Evolutionary conservation across 495 filamentous ascomycete genomes (phyloP).

Genomic region (Hypoxylon rickii): DNA sequence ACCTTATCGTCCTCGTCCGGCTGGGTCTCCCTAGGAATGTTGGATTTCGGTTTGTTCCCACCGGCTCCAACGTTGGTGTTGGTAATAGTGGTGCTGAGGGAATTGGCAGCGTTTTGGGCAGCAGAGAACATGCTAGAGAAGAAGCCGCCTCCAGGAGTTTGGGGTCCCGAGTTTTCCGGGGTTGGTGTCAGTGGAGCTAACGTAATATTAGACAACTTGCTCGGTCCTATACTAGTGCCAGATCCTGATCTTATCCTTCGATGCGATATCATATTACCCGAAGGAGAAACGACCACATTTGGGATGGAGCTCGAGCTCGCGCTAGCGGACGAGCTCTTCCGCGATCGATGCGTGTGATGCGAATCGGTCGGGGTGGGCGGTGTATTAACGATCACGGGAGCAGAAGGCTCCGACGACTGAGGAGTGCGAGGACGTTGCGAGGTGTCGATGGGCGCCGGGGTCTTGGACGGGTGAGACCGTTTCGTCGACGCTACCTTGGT

Average conservation of each 20-base stretch:
- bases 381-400: slow-evolving; percentile 61
- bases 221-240: slow-evolving; percentile 69
- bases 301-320: slow-evolving; percentile 26
- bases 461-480: slow-evolving; percentile 41
- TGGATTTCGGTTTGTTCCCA: slow-evolving; percentile 46
- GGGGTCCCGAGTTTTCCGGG: slow-evolving; percentile 50
- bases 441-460: slow-evolving; percentile 39
- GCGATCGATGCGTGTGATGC: slow-evolving; percentile 27
- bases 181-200: slow-evolving; percentile 75
- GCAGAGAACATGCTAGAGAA: slow-evolving; percentile 92
- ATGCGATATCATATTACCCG: slow-evolving; percentile 75
- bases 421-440: slow-evolving; percentile 49
- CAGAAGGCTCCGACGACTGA: slow-evolving; percentile 41
- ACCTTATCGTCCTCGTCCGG: slow-evolving; percentile 45
- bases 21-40: slow-evolving; percentile 41
- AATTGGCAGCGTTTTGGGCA: slow-evolving; percentile 92
- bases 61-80: slow-evolving; percentile 57
- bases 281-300: slow-evolving; percentile 43
- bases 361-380: slow-evolving; percentile 59
- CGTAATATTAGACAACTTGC: slow-evolving; percentile 84
- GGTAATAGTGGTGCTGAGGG: slow-evolving; percentile 76
- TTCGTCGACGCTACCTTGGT: slow-evolving; percentile 23
- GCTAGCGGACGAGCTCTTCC: slow-evolving; percentile 34
- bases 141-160: slow-evolving; percentile 66
- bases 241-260: slow-evolving; percentile 63